phyloP scores from a whole-genome alignment of 306 rosid species.

The Oemleria cerasiformis region DNA sequence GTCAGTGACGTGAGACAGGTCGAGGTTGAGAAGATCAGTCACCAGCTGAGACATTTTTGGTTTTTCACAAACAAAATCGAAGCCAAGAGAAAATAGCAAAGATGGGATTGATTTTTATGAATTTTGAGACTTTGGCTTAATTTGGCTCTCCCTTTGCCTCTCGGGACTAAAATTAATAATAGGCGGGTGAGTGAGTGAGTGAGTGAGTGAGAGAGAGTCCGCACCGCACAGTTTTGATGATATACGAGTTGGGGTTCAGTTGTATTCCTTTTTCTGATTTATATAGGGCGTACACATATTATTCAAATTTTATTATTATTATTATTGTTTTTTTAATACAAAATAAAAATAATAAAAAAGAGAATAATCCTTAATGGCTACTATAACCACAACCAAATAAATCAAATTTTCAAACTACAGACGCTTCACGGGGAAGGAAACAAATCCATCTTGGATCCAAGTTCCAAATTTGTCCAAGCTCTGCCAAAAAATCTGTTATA shows the following conservation, averaged over 20 bases:
- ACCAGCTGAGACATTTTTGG: conserved; percentile 5
- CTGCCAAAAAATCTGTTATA: too few relatives aligned
- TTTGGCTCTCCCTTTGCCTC: not conserved
- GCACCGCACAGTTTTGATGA: not conserved
- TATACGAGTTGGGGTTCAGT: not conserved
- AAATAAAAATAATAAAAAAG: too few relatives aligned
- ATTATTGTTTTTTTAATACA: too few relatives aligned
- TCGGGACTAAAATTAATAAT: not conserved
- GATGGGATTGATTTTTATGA: not conserved
- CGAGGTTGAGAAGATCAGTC: conserved; percentile 44
- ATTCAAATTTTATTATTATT: too few relatives aligned
- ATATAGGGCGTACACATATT: too few relatives aligned
- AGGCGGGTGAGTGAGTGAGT: not conserved
- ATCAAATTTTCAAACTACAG: too few relatives aligned
- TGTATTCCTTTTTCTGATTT: not conserved
- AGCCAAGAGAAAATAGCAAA: not conserved
- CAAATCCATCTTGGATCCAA: too few relatives aligned
- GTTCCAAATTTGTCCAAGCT: too few relatives aligned
- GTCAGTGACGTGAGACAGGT: conserved; percentile 40
- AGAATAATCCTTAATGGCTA: too few relatives aligned
- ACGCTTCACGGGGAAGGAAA: too few relatives aligned
- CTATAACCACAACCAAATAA: too few relatives aligned
- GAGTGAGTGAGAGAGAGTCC: not conserved
- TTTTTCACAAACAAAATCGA: not conserved
- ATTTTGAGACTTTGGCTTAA: not conserved